Evolutionary conservation across 2,329 filamentous ascomycete species (phyloP).

Genomic region (Daldinia sp.): DNA sequence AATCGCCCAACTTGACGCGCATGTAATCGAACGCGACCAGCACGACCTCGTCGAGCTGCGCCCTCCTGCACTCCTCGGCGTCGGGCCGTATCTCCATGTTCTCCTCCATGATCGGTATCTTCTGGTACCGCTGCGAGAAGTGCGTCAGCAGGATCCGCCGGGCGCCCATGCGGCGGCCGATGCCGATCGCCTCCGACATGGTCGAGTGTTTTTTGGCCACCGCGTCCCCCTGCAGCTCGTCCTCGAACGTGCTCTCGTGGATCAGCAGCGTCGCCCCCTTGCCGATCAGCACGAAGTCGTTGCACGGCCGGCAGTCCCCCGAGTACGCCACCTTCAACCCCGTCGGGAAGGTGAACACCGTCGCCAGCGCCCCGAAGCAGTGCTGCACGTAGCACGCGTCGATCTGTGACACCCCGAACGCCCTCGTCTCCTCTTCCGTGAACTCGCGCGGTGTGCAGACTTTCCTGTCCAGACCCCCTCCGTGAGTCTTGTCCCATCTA

Average conservation of each 20-base stretch:
- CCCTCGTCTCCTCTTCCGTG: constrained; percentile 57
- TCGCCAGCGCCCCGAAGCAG: constrained; percentile 82
- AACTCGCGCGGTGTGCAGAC: constrained; percentile 50
- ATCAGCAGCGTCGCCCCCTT: constrained; percentile 83
- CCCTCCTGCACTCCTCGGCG: constrained; percentile 48
- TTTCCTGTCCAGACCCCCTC: neutral
- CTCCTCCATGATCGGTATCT: constrained; percentile 68
- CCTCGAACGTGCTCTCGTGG: constrained; percentile 96
- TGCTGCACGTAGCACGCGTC: constrained; percentile 78
- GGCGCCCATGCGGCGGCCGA: constrained; percentile 83
- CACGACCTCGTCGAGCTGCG: constrained; percentile 66
- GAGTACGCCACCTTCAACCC: constrained; percentile 92
- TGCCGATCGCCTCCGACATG: constrained; percentile 82
- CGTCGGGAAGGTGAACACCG: constrained; percentile 80
- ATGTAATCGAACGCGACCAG: constrained; percentile 85
- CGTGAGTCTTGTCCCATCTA: neutral
- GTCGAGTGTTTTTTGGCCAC: constrained; percentile 91
- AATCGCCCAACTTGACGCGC: constrained; percentile 65
- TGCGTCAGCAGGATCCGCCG: constrained; percentile 88
- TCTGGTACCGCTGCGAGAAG: constrained; percentile 94
- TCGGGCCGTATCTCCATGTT: constrained; percentile 44
- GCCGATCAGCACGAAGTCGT: constrained; percentile 77
- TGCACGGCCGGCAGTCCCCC: constrained; percentile 88
- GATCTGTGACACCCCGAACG: constrained; percentile 74
- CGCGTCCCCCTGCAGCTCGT: constrained; percentile 83